phyloP scores from a whole-genome alignment of 371 early-diverging fungal species.

The Mucor circinelloides region DNA sequence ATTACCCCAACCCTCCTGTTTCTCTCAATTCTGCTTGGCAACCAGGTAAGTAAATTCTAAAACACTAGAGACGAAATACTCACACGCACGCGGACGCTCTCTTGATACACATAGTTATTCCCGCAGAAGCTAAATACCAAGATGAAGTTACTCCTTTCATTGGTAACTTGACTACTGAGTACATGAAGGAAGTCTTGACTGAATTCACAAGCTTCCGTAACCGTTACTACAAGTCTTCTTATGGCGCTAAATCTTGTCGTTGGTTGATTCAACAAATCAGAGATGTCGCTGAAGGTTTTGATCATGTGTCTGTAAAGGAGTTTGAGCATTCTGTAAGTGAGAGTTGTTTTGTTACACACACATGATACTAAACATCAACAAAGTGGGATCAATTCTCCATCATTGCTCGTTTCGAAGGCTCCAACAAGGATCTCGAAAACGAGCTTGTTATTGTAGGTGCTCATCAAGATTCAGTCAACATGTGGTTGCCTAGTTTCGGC shows the following conservation, averaged over 20 bases:
- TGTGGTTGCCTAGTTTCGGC: conserved; percentile 83
- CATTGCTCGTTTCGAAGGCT: conserved; percentile 72
- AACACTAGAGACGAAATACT: neutral
- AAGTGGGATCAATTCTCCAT: conserved; percentile 56
- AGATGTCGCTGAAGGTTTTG: conserved; percentile 45
- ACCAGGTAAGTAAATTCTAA: conserved; percentile 21
- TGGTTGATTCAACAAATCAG: conserved; percentile 75
- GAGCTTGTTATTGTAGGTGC: conserved; percentile 85
- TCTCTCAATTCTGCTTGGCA: conserved; percentile 21
- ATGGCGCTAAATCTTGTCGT: conserved; percentile 70
- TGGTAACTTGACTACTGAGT: conserved; percentile 57
- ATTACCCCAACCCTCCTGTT: conserved; percentile 41
- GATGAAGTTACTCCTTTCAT: conserved; percentile 60
- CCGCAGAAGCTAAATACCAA: conserved; percentile 45
- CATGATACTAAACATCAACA: neutral
- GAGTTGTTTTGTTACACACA: neutral
- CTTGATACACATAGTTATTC: conserved; percentile 38
- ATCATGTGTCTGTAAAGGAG: conserved; percentile 68
- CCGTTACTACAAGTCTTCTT: conserved; percentile 85
- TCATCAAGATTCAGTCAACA: conserved; percentile 91
- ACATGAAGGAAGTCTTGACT: conserved; percentile 66
- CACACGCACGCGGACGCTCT: neutral
- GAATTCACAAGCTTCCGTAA: conserved; percentile 82
- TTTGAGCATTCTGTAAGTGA: conserved; percentile 68
- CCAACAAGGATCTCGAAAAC: conserved; percentile 47